Percentiles rank a stretch among this genome's conserved stretches.
Evolutionary conservation across 2,329 filamentous ascomycete genomes (phyloP).

Genomic region (Alternaria infectoria): DNA sequence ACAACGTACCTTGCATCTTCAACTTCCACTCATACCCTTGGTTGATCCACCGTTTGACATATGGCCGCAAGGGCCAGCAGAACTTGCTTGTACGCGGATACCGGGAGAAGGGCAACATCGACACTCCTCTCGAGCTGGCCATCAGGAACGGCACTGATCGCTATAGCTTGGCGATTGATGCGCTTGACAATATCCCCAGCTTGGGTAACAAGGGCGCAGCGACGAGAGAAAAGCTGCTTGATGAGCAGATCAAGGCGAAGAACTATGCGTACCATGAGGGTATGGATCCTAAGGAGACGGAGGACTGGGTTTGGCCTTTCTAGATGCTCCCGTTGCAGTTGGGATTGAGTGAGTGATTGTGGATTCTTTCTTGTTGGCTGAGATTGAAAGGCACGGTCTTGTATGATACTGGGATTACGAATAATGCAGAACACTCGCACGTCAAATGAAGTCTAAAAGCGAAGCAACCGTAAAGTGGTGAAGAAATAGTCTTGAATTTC

Average conservation of each 20-base stretch:
- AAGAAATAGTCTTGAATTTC: not conserved
- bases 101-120: slow-evolving; percentile 83
- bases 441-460: not conserved
- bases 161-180: slow-evolving; percentile 77
- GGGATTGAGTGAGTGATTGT: not conserved
- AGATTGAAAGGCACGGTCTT: not conserved
- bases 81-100: slow-evolving; percentile 80
- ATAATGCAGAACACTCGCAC: not conserved
- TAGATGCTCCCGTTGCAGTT: slow-evolving; percentile 14
- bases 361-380: not conserved
- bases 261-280: slow-evolving; percentile 72
- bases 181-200: slow-evolving; percentile 69
- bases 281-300: slow-evolving; percentile 70
- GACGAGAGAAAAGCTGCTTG: slow-evolving; percentile 68
- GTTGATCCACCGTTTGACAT: slow-evolving; percentile 78
- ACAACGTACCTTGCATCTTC: slow-evolving; percentile 75
- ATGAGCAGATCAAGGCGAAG: slow-evolving; percentile 68
- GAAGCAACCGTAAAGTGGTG: not conserved
- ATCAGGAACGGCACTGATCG: slow-evolving; percentile 80
- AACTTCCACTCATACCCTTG: slow-evolving; percentile 87
- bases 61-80: slow-evolving; percentile 71
- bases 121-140: slow-evolving; percentile 78
- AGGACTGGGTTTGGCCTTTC: slow-evolving; percentile 70
- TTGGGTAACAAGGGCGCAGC: slow-evolving; percentile 69
- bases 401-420: not conserved